A percentile compares a stretch with the other conserved stretches of the same genome.
Evolutionary conservation across 2,329 filamentous ascomycete species (phyloP).

Genomic region (Aspergillus sojae): DNA sequence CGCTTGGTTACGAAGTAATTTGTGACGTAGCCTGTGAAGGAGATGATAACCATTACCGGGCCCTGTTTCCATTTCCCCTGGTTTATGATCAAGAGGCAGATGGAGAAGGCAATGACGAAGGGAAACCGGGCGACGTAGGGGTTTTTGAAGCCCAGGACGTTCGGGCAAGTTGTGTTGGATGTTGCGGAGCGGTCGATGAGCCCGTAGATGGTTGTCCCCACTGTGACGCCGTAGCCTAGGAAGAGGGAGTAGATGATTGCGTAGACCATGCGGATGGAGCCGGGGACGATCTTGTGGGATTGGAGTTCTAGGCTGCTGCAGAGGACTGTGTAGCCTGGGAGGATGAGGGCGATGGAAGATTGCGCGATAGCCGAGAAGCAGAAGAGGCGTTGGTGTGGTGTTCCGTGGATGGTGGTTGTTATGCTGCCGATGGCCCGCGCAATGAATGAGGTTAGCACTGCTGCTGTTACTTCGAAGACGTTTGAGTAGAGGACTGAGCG

Average conservation of each 20-base stretch:
- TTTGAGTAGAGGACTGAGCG: conserved; percentile 69
- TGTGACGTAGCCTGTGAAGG: conserved; percentile 72
- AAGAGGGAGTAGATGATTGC: conserved; percentile 74
- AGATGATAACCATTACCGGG: conserved; percentile 74
- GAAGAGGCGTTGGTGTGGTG: conserved; percentile 51
- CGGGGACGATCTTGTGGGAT: conserved; percentile 68
- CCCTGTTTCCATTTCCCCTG: conserved; percentile 79
- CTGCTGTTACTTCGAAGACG: conserved; percentile 66
- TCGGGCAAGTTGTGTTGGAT: conserved; percentile 49
- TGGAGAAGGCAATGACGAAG: conserved; percentile 72
- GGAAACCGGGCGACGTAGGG: conserved; percentile 60
- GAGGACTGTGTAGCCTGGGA: conserved; percentile 68
- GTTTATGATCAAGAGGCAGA: conserved; percentile 77
- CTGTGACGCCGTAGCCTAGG: conserved; percentile 72
- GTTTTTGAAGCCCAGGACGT: conserved; percentile 52
- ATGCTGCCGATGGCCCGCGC: conserved; percentile 71
- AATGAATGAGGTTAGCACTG: conserved; percentile 68
- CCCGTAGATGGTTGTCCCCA: conserved; percentile 66
- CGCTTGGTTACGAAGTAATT: conserved; percentile 71
- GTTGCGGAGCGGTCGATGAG: conserved; percentile 60
- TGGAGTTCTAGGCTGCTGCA: conserved; percentile 68
- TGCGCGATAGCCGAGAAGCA: conserved; percentile 74
- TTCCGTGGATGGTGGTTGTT: conserved; percentile 42
- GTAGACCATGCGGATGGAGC: conserved; percentile 74
- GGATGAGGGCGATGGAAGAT: conserved; percentile 73